Evolutionary conservation across 2,329 filamentous ascomycete genomes (phyloP), one percentile per base, ranked within the genome.

Genomic region (Hymenoscyphus occultus): DNA sequence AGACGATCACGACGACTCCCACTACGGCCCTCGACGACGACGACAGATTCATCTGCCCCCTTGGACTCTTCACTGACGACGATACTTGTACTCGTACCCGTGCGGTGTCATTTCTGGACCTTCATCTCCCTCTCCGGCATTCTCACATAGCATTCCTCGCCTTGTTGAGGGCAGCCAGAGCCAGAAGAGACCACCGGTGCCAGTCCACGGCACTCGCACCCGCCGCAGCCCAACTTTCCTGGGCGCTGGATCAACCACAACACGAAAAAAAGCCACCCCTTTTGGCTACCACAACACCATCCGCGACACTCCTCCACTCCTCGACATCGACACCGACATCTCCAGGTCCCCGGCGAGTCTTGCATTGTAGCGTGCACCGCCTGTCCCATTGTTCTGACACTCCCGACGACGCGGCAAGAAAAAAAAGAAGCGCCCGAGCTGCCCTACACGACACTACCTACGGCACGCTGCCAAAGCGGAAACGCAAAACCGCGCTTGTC

Each of bases 401-500:
- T 9, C n/a, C 14, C 19, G n/a, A 19, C 48, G 48, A 54, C 48
- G n/a, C 60, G 32, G 35, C 48, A 32, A 42, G n/a, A 62, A 56
- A 62, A 62, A 56, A 12, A 54, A 22, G 10, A 54, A 13, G 19
- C 48, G 19, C 19, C 48, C 35, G 35, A 35, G 35, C 35, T 28
- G 22, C 48, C 48, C 48, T 54, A 54, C 28, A 28, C 48, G 10
- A 22, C 48, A 54, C 48, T 54, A 40, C 12, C n/a, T 51, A 35
- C 45, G 48, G 40, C 39, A n/a, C 39, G 59, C 22, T 42, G 45
- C 60, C 40, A 54, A 54, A 54, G 48, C 48, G 48, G 48, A 54
- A 54, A 54, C 48, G 19, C 39, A 22, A 57, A 61, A 59, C 61
- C 59, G 51, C 61, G 61, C 60, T 65, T 65, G 56, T 65, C 62